phyloP scores from a whole-genome alignment of 805 yeast species.

The Jamesozyma piceae region DNA sequence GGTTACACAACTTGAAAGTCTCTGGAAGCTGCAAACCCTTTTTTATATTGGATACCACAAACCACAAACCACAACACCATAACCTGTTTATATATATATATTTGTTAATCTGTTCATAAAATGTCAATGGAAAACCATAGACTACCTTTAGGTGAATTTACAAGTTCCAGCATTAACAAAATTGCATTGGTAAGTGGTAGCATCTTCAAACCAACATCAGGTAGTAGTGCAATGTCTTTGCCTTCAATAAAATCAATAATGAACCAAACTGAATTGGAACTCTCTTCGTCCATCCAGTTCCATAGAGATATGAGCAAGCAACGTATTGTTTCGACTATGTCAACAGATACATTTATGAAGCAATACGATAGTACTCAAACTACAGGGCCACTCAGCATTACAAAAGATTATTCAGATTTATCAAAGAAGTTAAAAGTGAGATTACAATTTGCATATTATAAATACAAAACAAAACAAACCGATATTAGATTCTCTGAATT shows the following conservation, averaged over 20 bases:
- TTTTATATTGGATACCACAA: background rate
- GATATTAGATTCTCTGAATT: conserved; percentile 16
- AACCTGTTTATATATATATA: too few relatives aligned
- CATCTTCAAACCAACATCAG: background rate
- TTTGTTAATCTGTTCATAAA: background rate
- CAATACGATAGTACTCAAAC: background rate
- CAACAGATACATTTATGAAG: background rate
- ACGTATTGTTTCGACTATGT: background rate
- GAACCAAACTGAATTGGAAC: background rate
- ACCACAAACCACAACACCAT: background rate
- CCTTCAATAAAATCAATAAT: conserved; percentile 19
- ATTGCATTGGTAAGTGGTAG: conserved; percentile 6
- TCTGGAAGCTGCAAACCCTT: background rate
- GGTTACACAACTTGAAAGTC: background rate
- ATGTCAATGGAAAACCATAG: conserved; percentile 18
- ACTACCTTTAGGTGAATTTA: conserved; percentile 21
- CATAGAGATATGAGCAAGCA: background rate
- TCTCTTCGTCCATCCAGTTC: background rate
- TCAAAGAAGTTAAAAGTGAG: conserved; percentile 36
- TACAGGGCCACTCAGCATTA: background rate
- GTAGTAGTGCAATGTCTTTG: conserved; percentile 6
- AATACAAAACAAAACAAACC: conserved; percentile 40
- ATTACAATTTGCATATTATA: conserved; percentile 44
- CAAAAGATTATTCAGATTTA: conserved; percentile 9
- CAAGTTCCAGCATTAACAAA: conserved; percentile 21